phyloP scores from a whole-genome alignment of 1,139 yeast genomes.

The Candida gigantensis region DNA sequence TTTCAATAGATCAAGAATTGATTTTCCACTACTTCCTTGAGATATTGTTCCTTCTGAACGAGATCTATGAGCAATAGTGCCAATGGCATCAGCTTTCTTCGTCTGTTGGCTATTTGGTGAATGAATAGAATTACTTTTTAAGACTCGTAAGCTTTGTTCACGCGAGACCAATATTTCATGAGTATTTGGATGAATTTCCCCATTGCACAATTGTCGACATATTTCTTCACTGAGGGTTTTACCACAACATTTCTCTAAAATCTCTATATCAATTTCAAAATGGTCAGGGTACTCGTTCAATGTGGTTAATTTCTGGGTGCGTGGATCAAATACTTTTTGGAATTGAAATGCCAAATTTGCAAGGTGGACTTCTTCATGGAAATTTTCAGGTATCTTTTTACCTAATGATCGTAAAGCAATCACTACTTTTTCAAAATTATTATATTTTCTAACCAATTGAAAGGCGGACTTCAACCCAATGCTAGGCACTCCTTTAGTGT shows the following conservation, averaged over 20 bases:
- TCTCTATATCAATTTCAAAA: slow-evolving; percentile 29
- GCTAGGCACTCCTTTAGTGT: slow-evolving; percentile 81
- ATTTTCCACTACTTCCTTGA: slow-evolving; percentile 3
- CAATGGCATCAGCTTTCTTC: neutral
- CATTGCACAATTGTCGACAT: slow-evolving; percentile 62
- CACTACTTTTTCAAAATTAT: slow-evolving; percentile 55
- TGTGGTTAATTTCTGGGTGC: slow-evolving; percentile 46
- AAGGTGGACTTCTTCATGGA: slow-evolving; percentile 57
- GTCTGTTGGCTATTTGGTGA: slow-evolving; percentile 4
- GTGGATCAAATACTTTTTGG: slow-evolving; percentile 84
- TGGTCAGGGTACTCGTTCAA: slow-evolving; percentile 57
- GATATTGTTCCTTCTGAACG: slow-evolving; percentile 9
- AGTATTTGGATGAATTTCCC: slow-evolving; percentile 66
- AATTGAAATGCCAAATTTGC: slow-evolving; percentile 83
- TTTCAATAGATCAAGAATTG: slow-evolving; percentile 14
- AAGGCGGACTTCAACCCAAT: slow-evolving; percentile 83
- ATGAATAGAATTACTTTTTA: slow-evolving; percentile 28
- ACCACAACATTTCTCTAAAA: slow-evolving; percentile 67
- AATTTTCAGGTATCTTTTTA: slow-evolving; percentile 58
- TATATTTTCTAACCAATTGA: slow-evolving; percentile 52
- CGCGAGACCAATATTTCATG: slow-evolving; percentile 49
- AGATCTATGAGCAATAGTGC: slow-evolving; percentile 7
- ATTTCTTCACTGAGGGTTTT: slow-evolving; percentile 43
- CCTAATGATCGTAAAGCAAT: slow-evolving; percentile 64
- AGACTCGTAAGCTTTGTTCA: slow-evolving; percentile 35